A percentile compares a stretch with the other conserved stretches of the same genome.
Conservation (phyloP, 371 early-diverging fungal species). For the Catenaria anguillulae region DNA sequence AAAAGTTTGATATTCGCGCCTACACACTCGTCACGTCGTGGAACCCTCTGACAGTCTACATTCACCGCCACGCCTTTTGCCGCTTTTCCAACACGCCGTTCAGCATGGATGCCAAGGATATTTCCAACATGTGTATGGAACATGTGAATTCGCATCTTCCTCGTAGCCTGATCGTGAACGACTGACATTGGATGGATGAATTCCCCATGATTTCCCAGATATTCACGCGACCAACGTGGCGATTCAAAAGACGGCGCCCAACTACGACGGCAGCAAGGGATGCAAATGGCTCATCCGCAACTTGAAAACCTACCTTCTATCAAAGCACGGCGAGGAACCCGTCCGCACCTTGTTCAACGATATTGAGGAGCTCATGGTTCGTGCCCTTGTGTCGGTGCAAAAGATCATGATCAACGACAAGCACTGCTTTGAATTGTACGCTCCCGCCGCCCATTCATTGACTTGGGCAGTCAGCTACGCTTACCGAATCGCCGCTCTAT, state of each 20-base stretch:
- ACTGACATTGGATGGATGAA: not conserved
- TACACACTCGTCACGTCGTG: constrained; percentile 41
- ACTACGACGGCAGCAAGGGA: constrained; percentile 33
- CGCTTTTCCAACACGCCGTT: constrained; percentile 37
- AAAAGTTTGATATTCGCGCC: constrained; percentile 39
- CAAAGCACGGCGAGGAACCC: constrained; percentile 24
- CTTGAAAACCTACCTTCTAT: constrained; percentile 24
- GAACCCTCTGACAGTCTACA: constrained; percentile 33
- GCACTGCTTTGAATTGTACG: constrained; percentile 37
- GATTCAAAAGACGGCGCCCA: constrained; percentile 39
- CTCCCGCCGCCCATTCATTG: too few species aligned
- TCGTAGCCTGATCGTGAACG: too few species aligned
- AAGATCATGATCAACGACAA: constrained; percentile 45
- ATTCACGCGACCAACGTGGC: constrained; percentile 47
- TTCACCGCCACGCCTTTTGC: constrained; percentile 43
- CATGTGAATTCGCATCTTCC: not conserved
- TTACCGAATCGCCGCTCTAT: too few species aligned
- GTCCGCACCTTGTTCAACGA: constrained; percentile 32
- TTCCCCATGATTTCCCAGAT: constrained; percentile 13
- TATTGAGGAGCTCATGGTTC: constrained; percentile 38
- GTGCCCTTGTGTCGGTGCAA: constrained; percentile 34
- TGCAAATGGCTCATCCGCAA: constrained; percentile 45
- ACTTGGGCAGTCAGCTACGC: too few species aligned
- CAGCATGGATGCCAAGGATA: constrained; percentile 38
- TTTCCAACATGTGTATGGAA: constrained; percentile 33